Evolutionary conservation across 2,329 filamentous ascomycete species (phyloP), one percentile per base, ranked within the genome.

Genomic region (Gnomoniopsis sp.): DNA sequence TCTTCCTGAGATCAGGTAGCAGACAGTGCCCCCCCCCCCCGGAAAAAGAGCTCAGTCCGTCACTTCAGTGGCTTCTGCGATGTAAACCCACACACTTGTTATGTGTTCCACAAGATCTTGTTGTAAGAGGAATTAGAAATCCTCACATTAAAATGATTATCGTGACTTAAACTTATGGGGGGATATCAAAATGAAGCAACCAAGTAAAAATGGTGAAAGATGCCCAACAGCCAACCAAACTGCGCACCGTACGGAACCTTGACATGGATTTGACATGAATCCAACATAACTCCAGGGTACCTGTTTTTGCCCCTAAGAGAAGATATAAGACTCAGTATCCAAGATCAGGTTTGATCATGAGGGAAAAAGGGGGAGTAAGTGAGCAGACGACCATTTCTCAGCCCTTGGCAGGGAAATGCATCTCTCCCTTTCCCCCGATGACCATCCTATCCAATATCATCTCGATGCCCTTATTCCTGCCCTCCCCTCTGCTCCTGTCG

Each of bases 371-470:
- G 15, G 19, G 19, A 12, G 19, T 10, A 23, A 21, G 6, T 3
- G n/a, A 21, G 41, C 1, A 23, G 8, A 12, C 21, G 4, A 41
- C 6, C 36, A 14, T 12, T n/a, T 15, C 44, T 49, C 26, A 59
- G 44, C 47, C 55, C 60, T 59, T 62, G 4, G 53, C 53, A 7
- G 60, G 60, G 53, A 53, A 41, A 19, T 62, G 60, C 60, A 62
- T 59, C 49, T 62, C 60, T 14, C 38, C 46, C 3, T 54, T 33
- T 1, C 60, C 53, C 2, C 59, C 65, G 15, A 74, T 65, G 15
- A 75, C 80, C 75, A 93, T 86, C 73, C 82, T 87, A 66, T 89
- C 85, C 66, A 93, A 70, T 47, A 93, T 91, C 63, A 78, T 81
- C 62, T 87, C 79, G 15, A 91, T 80, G 21, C 82, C 82, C 41